Percentiles rank a stretch among this genome's conserved stretches.
Conservation (phyloP, 805 yeast species). For the Yarrowia yakushimensis region DNA sequence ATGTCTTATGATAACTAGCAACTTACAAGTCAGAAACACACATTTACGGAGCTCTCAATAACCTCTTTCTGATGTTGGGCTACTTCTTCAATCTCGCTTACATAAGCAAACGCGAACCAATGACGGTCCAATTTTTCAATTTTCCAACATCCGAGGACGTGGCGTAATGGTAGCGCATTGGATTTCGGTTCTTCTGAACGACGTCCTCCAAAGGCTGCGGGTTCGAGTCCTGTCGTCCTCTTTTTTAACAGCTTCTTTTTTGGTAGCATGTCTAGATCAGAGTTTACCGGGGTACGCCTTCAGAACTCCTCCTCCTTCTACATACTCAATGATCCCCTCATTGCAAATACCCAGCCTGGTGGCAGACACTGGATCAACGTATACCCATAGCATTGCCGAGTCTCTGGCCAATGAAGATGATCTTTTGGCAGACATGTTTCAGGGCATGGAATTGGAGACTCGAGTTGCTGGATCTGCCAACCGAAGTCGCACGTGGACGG, state of each 20-base stretch:
- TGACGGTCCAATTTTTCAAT: neutral
- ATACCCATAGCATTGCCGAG: constrained; percentile 7
- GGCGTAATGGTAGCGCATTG: constrained; percentile 25
- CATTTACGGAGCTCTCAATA: too few species aligned
- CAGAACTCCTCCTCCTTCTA: too few species aligned
- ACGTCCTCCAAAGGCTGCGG: constrained; percentile 25
- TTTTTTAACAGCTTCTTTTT: too few species aligned
- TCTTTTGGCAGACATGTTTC: neutral
- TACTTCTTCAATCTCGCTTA: too few species aligned
- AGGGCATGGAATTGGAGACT: constrained; percentile 8
- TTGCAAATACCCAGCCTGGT: neutral
- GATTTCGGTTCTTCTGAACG: constrained; percentile 23
- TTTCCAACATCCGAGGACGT: neutral
- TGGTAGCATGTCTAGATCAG: neutral
- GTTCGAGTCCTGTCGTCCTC: constrained; percentile 14
- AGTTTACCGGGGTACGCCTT: neutral
- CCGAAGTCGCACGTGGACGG: neutral
- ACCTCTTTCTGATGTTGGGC: too few species aligned
- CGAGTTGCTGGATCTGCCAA: constrained; percentile 6
- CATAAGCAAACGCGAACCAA: neutral
- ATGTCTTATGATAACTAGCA: too few species aligned
- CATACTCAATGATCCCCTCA: neutral
- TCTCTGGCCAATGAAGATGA: constrained; percentile 16
- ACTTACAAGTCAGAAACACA: too few species aligned
- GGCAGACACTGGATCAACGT: constrained; percentile 11